Base-by-base conservation (phyloP, 768 basidiomycete species). In the Pleurotus tuoliensis region DNA sequence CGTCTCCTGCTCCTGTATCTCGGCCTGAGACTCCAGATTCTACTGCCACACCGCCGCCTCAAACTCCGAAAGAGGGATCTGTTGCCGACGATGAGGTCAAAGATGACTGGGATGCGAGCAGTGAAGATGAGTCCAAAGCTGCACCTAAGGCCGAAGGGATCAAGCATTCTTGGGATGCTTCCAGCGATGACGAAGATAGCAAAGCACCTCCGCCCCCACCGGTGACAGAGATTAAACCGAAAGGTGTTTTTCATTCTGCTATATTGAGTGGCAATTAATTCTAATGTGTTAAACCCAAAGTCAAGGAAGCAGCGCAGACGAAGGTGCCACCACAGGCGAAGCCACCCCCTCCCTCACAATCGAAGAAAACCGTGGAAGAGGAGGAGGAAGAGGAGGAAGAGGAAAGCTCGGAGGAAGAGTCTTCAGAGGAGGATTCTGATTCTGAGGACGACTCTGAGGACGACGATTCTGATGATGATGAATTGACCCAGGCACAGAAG, bases 91-190 rank as follows among this genome's bases (percentile, higher is more conserved):
- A 62, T 43, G 71, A 64, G 25, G 65, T 66, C 12, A 75, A 76
- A 56, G 73, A 71, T 12, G 73, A 76, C 50, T 94, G 91, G 92
- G 92, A 93, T 43, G 86, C 79, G 3, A 79, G 79, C 54, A 83
- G 80, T 56, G 87, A 83, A 34, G 84, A 82, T 25, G 83, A 81
- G 55, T 67, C 65, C 37, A 56, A 69, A 62, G 38, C 63, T 25
- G 64, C 66, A 51, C 58, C 66, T 16, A 61, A 60, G 11, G 57
- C 68, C 43, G 58, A 64, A 6, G 70, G 61, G 24, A 69, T 76
- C 47, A 80, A 79, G 55, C 76, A 76, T 52, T 68, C 69, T 3
- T 82, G 81, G 81, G 80, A 82, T 63, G 79, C 73, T 16, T 76
- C 79, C 2, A 78, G 77, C 56, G 78, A 76, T 47, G 77, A 77